A percentile compares a stretch with the other conserved stretches of the same genome.
phyloP scores from a whole-genome alignment of 306 rosid species.

The Malus sylvestris region DNA sequence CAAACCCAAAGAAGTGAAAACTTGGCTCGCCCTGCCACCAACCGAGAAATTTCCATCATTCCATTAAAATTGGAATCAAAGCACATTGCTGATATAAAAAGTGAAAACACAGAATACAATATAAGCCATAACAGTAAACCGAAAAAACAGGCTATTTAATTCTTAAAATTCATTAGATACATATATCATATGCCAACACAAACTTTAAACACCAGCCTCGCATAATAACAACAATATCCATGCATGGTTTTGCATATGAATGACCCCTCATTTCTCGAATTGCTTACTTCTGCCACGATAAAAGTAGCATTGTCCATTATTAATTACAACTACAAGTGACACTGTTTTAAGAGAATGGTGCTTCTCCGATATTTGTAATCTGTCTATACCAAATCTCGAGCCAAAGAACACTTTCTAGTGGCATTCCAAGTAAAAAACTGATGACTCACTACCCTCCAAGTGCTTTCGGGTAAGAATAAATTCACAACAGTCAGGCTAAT shows the following conservation, averaged over 20 bases:
- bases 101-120: slow-evolving; percentile 11
- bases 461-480: no score
- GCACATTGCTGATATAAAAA: neutral
- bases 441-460: no score
- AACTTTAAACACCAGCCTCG: neutral
- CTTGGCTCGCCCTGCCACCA: slow-evolving; percentile 92
- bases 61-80: slow-evolving; percentile 15
- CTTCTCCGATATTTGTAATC: neutral
- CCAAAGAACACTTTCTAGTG: neutral
- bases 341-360: neutral
- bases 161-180: neutral
- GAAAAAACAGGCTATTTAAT: neutral
- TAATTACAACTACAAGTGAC: neutral
- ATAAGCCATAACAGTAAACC: neutral
- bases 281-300: neutral
- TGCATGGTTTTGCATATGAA: neutral
- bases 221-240: neutral
- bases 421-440: no score
- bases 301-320: neutral
- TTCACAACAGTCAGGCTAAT: no score
- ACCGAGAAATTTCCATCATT: slow-evolving; percentile 20
- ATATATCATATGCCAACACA: neutral
- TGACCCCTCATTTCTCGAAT: no score
- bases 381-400: neutral
- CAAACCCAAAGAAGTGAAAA: slow-evolving; percentile 83